Evolutionary conservation across 1,284 basidiomycete species (phyloP).

Genomic region (Marasmius oreades): DNA sequence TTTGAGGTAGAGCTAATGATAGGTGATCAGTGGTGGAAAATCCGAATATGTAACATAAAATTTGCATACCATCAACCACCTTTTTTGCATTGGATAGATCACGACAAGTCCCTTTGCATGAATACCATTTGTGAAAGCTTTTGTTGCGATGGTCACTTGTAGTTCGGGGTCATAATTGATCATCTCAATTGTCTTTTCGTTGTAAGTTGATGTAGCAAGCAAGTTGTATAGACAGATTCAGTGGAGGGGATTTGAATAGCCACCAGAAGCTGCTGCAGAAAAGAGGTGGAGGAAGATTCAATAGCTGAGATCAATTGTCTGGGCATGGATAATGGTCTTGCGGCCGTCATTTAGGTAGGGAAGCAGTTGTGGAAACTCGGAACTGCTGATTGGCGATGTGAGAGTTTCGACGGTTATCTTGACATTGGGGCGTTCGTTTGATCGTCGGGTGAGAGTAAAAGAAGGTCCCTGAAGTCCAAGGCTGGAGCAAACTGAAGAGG

Average conservation of each 20-base stretch:
- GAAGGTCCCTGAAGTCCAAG: constrained; percentile 7
- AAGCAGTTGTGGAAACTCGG: constrained; percentile 5
- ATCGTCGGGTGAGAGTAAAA: constrained; percentile 8
- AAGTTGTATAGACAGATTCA: not conserved
- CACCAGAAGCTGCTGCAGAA: no score
- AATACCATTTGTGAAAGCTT: not conserved
- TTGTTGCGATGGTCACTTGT: not conserved
- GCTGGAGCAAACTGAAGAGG: not conserved
- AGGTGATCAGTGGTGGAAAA: not conserved
- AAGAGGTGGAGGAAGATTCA: constrained; percentile 1
- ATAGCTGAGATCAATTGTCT: constrained; percentile 5
- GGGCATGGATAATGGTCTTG: constrained; percentile 7
- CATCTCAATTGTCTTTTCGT: not conserved
- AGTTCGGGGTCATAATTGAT: not conserved
- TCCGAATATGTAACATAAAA: not conserved
- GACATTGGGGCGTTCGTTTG: constrained; percentile 13
- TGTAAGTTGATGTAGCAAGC: not conserved
- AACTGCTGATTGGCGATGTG: not conserved
- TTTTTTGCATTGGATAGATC: not conserved
- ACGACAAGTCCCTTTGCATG: not conserved
- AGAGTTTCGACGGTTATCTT: not conserved
- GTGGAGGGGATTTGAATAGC: not conserved
- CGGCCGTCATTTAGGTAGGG: not conserved
- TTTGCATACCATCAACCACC: not conserved
- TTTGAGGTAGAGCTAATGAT: not conserved